A percentile compares a stretch with the other conserved stretches of the same genome.
Evolutionary conservation across 2,329 filamentous ascomycete species (phyloP).

Genomic region (Fusarium ambrosium): DNA sequence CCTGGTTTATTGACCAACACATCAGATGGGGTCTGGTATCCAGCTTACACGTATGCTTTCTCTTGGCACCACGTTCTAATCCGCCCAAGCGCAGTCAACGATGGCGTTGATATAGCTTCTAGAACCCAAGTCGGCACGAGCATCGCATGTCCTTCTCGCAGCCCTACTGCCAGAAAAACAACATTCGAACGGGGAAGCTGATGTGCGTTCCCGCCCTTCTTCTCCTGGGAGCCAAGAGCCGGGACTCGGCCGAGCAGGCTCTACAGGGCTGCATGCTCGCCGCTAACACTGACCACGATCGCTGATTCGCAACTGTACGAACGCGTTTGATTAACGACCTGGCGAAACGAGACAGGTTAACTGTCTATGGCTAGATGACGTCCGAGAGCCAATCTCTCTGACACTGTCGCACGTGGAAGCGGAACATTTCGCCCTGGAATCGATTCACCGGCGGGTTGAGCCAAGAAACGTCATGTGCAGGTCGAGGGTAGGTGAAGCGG

Average conservation of each 20-base stretch:
- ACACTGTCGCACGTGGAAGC: neutral
- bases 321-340: neutral
- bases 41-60: conserved; percentile 9
- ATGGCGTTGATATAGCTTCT: neutral
- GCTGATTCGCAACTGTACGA: conserved; percentile 31
- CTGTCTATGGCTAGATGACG: conserved; percentile 16
- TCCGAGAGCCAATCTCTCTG: conserved; percentile 5
- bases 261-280: conserved; percentile 33
- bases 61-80: conserved; percentile 2
- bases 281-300: conserved; percentile 16
- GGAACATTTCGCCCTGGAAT: neutral
- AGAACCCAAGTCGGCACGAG: neutral
- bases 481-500: neutral
- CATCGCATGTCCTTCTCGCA: neutral
- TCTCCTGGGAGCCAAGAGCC: conserved; percentile 9
- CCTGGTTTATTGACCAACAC: neutral
- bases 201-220: neutral
- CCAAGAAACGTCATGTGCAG: neutral
- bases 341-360: neutral
- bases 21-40: neutral
- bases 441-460: neutral
- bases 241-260: conserved; percentile 37
- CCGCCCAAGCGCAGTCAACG: neutral
- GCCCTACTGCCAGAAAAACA: neutral
- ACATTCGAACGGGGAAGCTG: neutral